Base-by-base conservation (phyloP, 2,329 filamentous ascomycete species). In the Pseudogymnoascus verrucosus region DNA sequence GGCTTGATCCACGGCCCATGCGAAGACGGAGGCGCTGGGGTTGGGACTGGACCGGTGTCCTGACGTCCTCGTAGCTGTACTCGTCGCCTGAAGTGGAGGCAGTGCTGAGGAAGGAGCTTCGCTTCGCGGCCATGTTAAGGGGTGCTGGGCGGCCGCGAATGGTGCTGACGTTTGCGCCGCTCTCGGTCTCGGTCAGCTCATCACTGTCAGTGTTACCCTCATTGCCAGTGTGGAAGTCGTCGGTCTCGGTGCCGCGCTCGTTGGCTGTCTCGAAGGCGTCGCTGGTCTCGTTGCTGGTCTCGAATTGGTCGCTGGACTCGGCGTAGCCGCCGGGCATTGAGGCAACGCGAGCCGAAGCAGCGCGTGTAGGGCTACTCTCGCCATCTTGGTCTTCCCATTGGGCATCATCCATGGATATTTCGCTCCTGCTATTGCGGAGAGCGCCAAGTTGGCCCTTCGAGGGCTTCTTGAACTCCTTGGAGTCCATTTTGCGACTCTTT, bases 171-270 rank as follows among this genome's bases (percentile, higher is more conserved):
- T 74, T 75, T 40, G 73, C 76, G 62, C 72, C 79, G 63, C 80
- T 83, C 74, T 97, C 93, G 0, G 93, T 98, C 76, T 96, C 93
- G 0, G 92, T 96, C 59, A 89, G 79, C 3, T 77, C 81, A 68
- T 92, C 89, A 66, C 91, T 91, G 64, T 86, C 89, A 71, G 88
- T 92, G 62, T 86, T 76, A 21, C 91, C 89, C 70, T 98, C 95
- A 14, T 87, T 85, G n/a, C 90, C 92, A 3, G 93, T 97, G 74
- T 96, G 90, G 84, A 98, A 98, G 67, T 91, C 91, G 69, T 98
- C 93, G 10, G 92, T 96, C 76, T 96, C 93, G 0, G 91, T 96
- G 11, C 80, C 84, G 28, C 86, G 86, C 28, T 79, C 80, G 44
- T 76, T 78, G 8, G 84, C 85, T 1, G 84, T 87, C 71, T 86